phyloP scores from a whole-genome alignment of 768 basidiomycete species.

The Myochromella boudieri region DNA sequence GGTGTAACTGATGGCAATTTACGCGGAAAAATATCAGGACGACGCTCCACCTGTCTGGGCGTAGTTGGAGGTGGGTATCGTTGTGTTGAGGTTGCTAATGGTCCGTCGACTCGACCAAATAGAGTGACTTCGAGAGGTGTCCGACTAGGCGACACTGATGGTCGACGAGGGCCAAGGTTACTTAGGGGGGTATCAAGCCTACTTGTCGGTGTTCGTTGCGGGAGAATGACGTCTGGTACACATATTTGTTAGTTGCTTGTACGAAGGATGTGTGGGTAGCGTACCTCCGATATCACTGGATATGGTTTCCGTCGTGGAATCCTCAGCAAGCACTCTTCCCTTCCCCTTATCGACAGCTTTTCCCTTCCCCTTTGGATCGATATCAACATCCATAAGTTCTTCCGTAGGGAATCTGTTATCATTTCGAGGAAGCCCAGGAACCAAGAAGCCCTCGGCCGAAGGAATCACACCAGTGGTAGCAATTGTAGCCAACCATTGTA shows the following conservation, averaged over 20 bases:
- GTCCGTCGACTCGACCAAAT: background rate
- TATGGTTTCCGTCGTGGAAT: conserved; percentile 10
- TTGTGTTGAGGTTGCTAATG: conserved; percentile 9
- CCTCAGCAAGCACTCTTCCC: conserved; percentile 27
- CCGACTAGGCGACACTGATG: conserved; percentile 6
- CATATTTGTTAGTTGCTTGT: background rate
- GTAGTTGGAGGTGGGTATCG: conserved; percentile 8
- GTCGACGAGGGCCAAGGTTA: background rate
- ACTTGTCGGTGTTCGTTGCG: background rate
- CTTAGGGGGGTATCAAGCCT: background rate
- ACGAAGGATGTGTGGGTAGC: background rate
- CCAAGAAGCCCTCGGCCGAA: conserved; percentile 29
- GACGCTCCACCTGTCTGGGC: conserved; percentile 5
- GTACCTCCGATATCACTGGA: conserved; percentile 2
- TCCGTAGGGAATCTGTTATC: background rate
- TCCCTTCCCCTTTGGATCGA: conserved; percentile 18
- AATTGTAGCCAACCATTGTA: conserved; percentile 69
- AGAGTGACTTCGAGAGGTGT: conserved; percentile 8
- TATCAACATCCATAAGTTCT: conserved; percentile 11
- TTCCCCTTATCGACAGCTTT: conserved; percentile 28
- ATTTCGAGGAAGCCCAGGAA: conserved; percentile 14
- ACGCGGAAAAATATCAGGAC: conserved; percentile 8
- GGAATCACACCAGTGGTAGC: conserved; percentile 53
- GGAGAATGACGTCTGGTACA: background rate
- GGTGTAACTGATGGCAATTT: conserved; percentile 15